Percentiles rank a stretch among this genome's conserved stretches.
Evolutionary conservation across 306 rosid genomes (phyloP).

Genomic region (Prunus mira): DNA sequence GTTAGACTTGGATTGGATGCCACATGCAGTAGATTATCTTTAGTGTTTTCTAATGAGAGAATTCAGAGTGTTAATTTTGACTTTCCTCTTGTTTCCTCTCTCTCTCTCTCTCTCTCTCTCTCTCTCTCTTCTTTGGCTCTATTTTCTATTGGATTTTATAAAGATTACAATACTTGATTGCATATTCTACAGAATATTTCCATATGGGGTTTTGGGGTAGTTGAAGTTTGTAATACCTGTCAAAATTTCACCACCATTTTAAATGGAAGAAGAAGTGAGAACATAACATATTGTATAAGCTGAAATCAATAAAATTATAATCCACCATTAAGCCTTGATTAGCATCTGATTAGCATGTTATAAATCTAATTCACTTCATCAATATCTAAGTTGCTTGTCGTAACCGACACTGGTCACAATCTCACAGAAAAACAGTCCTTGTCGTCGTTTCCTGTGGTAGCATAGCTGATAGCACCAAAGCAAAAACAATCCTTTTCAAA

Average conservation of each 20-base stretch:
- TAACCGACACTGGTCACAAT: conserved; percentile 7
- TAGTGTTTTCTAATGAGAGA: conserved; percentile 3
- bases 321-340: not conserved
- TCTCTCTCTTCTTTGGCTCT: not conserved
- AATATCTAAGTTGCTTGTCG: not conserved
- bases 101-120: no score
- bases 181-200: not conserved
- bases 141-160: not conserved
- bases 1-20: conserved; percentile 26
- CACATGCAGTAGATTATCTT: conserved; percentile 22
- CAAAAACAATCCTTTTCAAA: not conserved
- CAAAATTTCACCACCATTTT: not conserved
- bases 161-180: not conserved
- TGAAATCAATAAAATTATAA: not conserved
- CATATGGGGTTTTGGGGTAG: not conserved
- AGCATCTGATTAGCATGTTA: no score
- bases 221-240: not conserved
- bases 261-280: not conserved
- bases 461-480: not conserved
- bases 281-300: no score
- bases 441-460: not conserved
- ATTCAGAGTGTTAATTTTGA: conserved; percentile 21
- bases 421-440: not conserved
- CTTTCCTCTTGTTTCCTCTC: conserved; percentile 34
- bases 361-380: not conserved